A percentile compares a stretch with the other conserved stretches of the same genome.
These are phyloP conservation scores for Penicillium pulvis DNA, from an alignment of 495 filamentous ascomycete genomes.

Conservation along the genomic window DNA sequence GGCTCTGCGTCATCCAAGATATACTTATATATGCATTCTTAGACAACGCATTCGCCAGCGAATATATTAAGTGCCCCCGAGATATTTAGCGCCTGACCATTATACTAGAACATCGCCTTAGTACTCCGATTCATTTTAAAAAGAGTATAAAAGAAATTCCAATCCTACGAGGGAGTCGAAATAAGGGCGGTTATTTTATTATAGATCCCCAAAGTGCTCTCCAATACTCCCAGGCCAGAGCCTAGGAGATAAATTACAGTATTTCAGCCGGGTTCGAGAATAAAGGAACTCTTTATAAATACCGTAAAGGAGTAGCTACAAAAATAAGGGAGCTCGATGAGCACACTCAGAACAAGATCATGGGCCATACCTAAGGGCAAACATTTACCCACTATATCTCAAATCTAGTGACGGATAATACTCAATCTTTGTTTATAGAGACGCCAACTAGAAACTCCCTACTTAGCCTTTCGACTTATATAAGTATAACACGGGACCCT, in stretches of 20 bases:
- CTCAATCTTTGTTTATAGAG: neutral
- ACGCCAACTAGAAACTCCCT: neutral
- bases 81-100: too few relatives aligned
- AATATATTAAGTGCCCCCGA: too few relatives aligned
- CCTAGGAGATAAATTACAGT: too few relatives aligned
- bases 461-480: neutral
- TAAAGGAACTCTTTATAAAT: neutral
- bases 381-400: neutral
- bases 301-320: neutral
- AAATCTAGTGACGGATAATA: neutral
- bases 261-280: neutral
- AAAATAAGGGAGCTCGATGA: too few relatives aligned
- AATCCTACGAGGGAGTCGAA: too few relatives aligned
- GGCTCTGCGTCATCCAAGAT: slow-evolving; percentile 21
- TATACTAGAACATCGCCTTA: too few relatives aligned
- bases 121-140: too few relatives aligned
- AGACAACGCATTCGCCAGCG: too few relatives aligned
- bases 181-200: too few relatives aligned
- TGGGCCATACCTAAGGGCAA: neutral
- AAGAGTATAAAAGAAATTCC: too few relatives aligned
- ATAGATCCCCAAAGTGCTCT: too few relatives aligned
- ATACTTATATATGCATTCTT: slow-evolving; percentile 21
- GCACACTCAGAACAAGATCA: neutral
- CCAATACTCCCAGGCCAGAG: too few relatives aligned
- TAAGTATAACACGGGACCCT: neutral